phyloP scores from a whole-genome alignment of 139 green algal genomes.

The Klebsormidium nitens region DNA sequence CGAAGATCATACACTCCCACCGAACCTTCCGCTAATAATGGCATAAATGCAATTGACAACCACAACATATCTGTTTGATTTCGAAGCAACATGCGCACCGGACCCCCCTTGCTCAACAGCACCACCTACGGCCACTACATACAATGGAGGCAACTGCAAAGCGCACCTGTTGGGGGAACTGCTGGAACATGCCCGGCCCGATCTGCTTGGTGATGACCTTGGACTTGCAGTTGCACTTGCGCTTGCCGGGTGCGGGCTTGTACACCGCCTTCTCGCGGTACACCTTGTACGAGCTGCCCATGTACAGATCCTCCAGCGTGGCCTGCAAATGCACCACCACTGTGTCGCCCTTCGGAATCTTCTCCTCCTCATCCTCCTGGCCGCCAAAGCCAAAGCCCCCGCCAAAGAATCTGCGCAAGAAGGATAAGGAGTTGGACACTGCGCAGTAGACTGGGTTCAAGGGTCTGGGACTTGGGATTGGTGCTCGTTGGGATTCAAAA shows the following conservation, averaged over 20 bases:
- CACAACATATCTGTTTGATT: too few species aligned
- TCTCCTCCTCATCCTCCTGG: constrained; percentile 70
- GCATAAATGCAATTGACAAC: too few species aligned
- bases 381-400: constrained; percentile 50
- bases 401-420: constrained; percentile 70
- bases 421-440: too few species aligned
- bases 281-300: constrained; percentile 73
- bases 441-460: too few species aligned
- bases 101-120: too few species aligned
- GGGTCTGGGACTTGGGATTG: too few species aligned
- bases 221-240: constrained; percentile 94
- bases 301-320: constrained; percentile 85
- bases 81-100: too few species aligned
- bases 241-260: constrained; percentile 73
- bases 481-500: too few species aligned
- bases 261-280: constrained; percentile 86
- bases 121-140: too few species aligned
- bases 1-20: too few species aligned
- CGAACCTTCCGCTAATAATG: too few species aligned
- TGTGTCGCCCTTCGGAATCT: constrained; percentile 72
- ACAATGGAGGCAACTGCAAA: background rate
- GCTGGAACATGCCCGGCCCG: constrained; percentile 97
- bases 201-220: constrained; percentile 91
- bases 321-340: constrained; percentile 79
- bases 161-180: constrained; percentile 66